Evolutionary conservation across 176 grass and related monocot genomes (phyloP).

Genomic region (Saccharum spontaneum): DNA sequence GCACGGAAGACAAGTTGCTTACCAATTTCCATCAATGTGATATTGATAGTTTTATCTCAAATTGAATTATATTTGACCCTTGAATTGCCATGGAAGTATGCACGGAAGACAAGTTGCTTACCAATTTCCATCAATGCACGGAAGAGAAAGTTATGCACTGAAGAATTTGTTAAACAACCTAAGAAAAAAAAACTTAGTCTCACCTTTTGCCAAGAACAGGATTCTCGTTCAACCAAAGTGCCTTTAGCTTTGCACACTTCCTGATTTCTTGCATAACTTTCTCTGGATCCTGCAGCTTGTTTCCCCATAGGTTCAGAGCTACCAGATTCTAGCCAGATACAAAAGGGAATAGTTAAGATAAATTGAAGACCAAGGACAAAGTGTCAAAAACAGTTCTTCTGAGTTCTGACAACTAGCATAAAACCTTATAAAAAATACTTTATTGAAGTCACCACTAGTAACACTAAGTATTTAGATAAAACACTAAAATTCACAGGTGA

Average conservation of each 20-base stretch:
- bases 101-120: too few species aligned
- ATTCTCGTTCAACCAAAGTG: conserved; percentile 94
- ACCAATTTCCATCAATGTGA: background rate
- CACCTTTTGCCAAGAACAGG: conserved; percentile 49
- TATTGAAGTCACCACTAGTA: background rate
- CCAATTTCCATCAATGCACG: too few species aligned
- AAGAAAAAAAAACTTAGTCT: conserved; percentile 22
- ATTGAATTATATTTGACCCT: background rate
- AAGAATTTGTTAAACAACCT: conserved; percentile 10
- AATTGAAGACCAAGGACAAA: conserved; percentile 3
- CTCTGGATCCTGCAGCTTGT: conserved; percentile 74
- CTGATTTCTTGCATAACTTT: conserved; percentile 60
- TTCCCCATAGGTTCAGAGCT: conserved; percentile 92
- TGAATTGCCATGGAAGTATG: conserved; percentile 21
- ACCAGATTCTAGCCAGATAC: conserved; percentile 68
- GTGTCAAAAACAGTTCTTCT: background rate
- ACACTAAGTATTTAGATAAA: background rate
- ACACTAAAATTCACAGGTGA: background rate
- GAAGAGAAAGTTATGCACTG: too few species aligned
- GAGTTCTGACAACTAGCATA: background rate
- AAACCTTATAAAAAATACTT: background rate
- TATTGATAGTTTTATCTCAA: background rate
- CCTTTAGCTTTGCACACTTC: conserved; percentile 76
- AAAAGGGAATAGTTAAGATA: conserved; percentile 31
- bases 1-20: background rate